Conservation (phyloP, 768 basidiomycete genomes). For the Lepiota subincarnata region DNA sequence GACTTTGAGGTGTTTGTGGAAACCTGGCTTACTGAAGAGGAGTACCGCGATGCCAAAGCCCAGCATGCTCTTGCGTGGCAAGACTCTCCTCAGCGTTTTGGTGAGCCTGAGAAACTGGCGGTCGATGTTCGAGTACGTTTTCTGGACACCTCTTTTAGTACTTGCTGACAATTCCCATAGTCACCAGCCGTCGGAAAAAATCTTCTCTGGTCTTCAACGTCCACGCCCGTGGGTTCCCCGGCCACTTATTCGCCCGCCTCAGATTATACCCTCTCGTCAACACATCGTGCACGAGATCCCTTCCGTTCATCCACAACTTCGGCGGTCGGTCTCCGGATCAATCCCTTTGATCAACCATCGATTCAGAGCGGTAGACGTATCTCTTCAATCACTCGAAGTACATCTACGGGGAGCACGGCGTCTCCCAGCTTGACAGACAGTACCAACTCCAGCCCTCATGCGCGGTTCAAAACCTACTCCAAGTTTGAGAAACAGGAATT, state of each 20-base stretch:
- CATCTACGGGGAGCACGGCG: slow-evolving; percentile 16
- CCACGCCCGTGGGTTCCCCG: slow-evolving; percentile 32
- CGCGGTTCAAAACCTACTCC: slow-evolving; percentile 29
- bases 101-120: slow-evolving; percentile 38
- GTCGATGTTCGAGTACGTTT: slow-evolving; percentile 32
- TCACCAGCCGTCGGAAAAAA: slow-evolving; percentile 47
- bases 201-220: slow-evolving; percentile 64
- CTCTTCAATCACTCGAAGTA: slow-evolving; percentile 38
- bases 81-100: slow-evolving; percentile 43
- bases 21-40: slow-evolving; percentile 73
- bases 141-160: slow-evolving; percentile 8
- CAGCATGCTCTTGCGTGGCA: slow-evolving; percentile 66
- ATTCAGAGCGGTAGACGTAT: slow-evolving; percentile 29
- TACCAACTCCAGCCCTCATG: slow-evolving; percentile 41
- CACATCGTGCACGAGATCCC: slow-evolving; percentile 20
- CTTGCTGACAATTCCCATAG: slow-evolving; percentile 5
- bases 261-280: slow-evolving; percentile 13
- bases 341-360: slow-evolving; percentile 41
- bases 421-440: slow-evolving; percentile 43
- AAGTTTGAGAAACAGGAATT: slow-evolving; percentile 88
- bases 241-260: slow-evolving; percentile 28
- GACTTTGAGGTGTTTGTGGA: slow-evolving; percentile 74
- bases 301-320: slow-evolving; percentile 46
- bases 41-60: slow-evolving; percentile 62
- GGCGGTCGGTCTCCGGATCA: slow-evolving; percentile 40